phyloP scores from a whole-genome alignment of 495 filamentous ascomycete genomes.

The Podospora pseudocomata region DNA sequence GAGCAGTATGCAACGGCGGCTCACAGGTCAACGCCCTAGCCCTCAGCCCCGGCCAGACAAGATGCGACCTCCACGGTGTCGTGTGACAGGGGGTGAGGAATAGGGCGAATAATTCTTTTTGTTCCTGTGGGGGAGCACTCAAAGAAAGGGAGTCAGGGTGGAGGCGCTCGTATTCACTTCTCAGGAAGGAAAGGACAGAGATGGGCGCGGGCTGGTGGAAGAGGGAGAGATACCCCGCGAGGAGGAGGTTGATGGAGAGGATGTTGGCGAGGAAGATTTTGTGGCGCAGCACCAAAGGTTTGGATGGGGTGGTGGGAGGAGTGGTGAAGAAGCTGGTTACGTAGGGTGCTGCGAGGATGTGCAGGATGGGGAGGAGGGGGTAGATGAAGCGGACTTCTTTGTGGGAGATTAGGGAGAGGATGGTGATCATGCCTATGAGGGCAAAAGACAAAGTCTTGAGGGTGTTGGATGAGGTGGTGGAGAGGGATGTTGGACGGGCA shows the following conservation, averaged over 20 bases:
- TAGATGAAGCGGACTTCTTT: conserved; percentile 99
- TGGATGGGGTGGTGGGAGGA: conserved; percentile 20
- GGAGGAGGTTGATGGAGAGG: conserved; percentile 61
- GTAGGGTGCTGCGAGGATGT: conserved; percentile 70
- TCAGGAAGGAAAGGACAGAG: conserved; percentile 67
- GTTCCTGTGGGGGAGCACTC: conserved; percentile 12
- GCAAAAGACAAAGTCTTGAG: conserved; percentile 59
- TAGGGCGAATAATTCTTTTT: conserved; percentile 59
- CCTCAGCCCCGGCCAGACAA: conserved; percentile 67
- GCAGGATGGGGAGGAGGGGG: conserved; percentile 80
- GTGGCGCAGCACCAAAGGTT: conserved; percentile 38
- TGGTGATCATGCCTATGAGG: conserved; percentile 54
- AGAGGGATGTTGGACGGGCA: conserved; percentile 14
- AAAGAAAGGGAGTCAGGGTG: conserved; percentile 37
- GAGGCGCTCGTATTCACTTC: conserved; percentile 60
- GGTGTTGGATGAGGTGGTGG: conserved; percentile 39
- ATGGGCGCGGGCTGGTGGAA: conserved; percentile 78
- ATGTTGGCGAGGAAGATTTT: conserved; percentile 55
- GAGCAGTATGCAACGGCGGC: conserved; percentile 66
- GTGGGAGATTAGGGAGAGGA: conserved; percentile 79
- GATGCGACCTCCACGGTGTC: conserved; percentile 91
- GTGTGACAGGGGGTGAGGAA: conserved; percentile 98
- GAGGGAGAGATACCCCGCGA: conserved; percentile 69
- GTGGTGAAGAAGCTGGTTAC: conserved; percentile 63
- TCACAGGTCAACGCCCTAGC: conserved; percentile 91